Evolutionary conservation across 441 rosid species (phyloP).

Genomic region (Omphalea diandra): DNA sequence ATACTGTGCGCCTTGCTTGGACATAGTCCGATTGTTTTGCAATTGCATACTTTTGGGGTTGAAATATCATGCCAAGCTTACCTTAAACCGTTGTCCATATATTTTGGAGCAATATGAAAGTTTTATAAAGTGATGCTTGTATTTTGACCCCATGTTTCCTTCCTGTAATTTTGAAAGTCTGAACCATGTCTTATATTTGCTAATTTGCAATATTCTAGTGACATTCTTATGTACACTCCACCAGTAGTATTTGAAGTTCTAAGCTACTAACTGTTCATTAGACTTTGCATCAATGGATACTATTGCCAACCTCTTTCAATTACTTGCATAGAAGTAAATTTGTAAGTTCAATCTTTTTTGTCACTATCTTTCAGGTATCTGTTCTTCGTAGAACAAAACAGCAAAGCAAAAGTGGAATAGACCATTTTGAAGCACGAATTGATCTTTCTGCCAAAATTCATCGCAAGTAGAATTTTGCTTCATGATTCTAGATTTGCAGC

Average conservation of each 20-base stretch:
- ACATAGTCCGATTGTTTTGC: neutral
- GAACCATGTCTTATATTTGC: neutral
- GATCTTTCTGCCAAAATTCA: constrained; percentile 46
- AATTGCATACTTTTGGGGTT: neutral
- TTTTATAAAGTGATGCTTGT: neutral
- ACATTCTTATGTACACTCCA: neutral
- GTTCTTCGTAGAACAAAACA: constrained; percentile 54
- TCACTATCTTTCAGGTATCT: constrained; percentile 49
- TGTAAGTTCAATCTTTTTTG: no score
- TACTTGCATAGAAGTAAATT: neutral
- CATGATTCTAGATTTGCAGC: neutral
- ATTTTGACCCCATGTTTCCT: neutral
- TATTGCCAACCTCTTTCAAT: neutral
- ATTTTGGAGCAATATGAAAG: neutral
- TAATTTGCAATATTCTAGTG: neutral
- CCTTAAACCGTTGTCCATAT: neutral
- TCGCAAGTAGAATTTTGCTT: constrained; percentile 1
- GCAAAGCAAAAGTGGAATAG: constrained; percentile 36
- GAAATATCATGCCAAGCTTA: neutral
- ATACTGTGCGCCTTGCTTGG: neutral
- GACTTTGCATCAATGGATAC: neutral
- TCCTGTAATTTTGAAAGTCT: neutral
- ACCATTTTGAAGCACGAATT: constrained; percentile 81
- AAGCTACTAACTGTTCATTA: neutral
- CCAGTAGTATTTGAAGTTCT: neutral